Evolutionary conservation across 805 yeast genomes (phyloP).

Genomic region (Myxozyma monticola): DNA sequence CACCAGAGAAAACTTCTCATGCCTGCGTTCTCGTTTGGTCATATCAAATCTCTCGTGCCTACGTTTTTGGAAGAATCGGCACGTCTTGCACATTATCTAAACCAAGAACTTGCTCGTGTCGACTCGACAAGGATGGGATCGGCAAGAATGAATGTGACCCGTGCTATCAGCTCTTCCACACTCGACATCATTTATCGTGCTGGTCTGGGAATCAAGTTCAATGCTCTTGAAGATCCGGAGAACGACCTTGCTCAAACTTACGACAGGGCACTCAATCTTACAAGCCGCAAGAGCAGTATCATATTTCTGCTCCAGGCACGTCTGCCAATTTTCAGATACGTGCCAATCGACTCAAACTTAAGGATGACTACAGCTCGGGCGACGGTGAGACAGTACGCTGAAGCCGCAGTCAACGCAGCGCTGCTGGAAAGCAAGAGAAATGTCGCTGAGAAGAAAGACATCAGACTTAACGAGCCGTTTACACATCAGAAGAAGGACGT

Average conservation of each 20-base stretch:
- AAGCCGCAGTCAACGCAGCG: slow-evolving; percentile 1
- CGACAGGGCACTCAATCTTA: not conserved
- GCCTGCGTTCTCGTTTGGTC: slow-evolving; percentile 24
- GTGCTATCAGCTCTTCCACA: slow-evolving; percentile 7
- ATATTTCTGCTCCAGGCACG: slow-evolving; percentile 3
- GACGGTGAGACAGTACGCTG: not conserved
- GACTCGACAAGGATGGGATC: not conserved
- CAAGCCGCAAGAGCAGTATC: not conserved
- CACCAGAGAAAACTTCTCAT: slow-evolving; percentile 20
- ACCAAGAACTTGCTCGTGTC: not conserved
- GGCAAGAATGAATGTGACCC: not conserved
- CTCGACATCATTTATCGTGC: slow-evolving; percentile 16
- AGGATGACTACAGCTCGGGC: slow-evolving; percentile 3
- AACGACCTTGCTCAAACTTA: slow-evolving; percentile 20
- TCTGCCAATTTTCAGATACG: slow-evolving; percentile 4
- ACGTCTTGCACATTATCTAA: not conserved
- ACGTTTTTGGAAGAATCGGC: slow-evolving; percentile 13
- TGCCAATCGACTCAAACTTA: slow-evolving; percentile 3
- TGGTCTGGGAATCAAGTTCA: slow-evolving; percentile 9
- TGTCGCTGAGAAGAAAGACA: not conserved
- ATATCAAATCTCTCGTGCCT: slow-evolving; percentile 18
- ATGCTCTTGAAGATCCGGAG: slow-evolving; percentile 16
- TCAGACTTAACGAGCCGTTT: too few relatives aligned
- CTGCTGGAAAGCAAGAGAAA: not conserved
- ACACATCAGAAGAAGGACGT: not conserved